Evolutionary conservation across 163 green algal species (phyloP), one percentile per base, ranked within the genome.

Genomic region (Chlamydomonas reinhardtii): DNA sequence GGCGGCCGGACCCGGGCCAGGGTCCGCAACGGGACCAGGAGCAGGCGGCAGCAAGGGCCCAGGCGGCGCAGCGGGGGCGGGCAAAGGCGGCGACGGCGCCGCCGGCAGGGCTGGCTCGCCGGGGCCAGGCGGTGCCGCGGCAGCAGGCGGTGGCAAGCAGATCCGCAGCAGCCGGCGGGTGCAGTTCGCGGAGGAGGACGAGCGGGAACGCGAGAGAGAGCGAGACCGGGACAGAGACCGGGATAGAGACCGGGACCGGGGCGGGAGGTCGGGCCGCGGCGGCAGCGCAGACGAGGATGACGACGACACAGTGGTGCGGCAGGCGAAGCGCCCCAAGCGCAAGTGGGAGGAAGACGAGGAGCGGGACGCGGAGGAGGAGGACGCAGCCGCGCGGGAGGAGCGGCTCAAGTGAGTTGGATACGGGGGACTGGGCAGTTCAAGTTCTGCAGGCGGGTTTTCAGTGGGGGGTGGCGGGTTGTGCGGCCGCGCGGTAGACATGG

Each of bases 271-370:
- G 0, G 74, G 25, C 12, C 64, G 48, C 34, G 72, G 54, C 19
- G 82, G 73, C n/a, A 64, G 48, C 16, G 69, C 43, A 35, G 31
- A 81, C 20, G 74, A 71, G 15, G 72, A 79, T 5, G 79, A 92
- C 0, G 74, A 90, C 24, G 82, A 79, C 31, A 87, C 73, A 61
- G 76, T 56, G 64, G 84, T 89, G 8, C 62, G 31, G 31, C 39
- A 82, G n/a, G 48, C 54, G 8, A 90, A 87, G 76, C 75, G 80
- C 31, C 64, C 76, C 34, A 92, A 92, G 82, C 90, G 91, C 19
- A 88, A 87, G 74, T 94, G 93, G 91, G 94, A 96, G 82, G 90
- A 94, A 66, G 93, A 96, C 22, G 89, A 92, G 61, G 89, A 93
- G 35, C 89, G 92, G 29, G 88, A 92, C 39, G 86, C 91, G 76